Conservation (phyloP, 1,284 basidiomycete species). For the Amylostereum areolatum region DNA sequence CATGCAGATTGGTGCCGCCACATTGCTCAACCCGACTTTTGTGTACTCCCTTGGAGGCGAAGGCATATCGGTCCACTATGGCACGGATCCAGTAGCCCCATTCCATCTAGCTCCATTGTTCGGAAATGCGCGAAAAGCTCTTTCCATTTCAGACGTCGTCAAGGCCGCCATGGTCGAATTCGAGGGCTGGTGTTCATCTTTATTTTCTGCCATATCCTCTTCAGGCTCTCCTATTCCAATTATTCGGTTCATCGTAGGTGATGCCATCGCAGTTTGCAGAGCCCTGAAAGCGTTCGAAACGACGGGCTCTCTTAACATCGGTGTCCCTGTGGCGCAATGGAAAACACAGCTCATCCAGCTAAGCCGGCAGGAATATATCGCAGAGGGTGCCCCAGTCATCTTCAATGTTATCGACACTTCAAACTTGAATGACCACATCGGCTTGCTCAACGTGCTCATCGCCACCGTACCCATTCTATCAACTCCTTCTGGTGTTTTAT, state of each 20-base stretch:
- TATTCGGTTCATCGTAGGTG: constrained; percentile 32
- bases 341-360: constrained; percentile 27
- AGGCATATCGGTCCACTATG: constrained; percentile 40
- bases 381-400: constrained; percentile 24
- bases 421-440: constrained; percentile 44
- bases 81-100: constrained; percentile 34
- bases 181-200: constrained; percentile 28
- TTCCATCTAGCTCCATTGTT: constrained; percentile 43
- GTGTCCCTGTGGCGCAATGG: constrained; percentile 32
- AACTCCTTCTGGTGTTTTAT: constrained; percentile 25
- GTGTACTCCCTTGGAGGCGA: constrained; percentile 36
- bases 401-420: constrained; percentile 55
- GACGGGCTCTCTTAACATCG: constrained; percentile 16
- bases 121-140: constrained; percentile 14
- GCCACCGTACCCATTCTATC: constrained; percentile 31
- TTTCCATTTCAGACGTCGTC: constrained; percentile 18
- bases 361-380: constrained; percentile 27
- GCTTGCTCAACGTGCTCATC: constrained; percentile 43
- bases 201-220: constrained; percentile 11
- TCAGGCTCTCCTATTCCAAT: constrained; percentile 7
- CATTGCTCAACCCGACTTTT: constrained; percentile 41
- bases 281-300: constrained; percentile 20
- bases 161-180: constrained; percentile 27
- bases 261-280: constrained; percentile 27
- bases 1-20: constrained; percentile 21